phyloP scores from a whole-genome alignment of 768 basidiomycete species.

The Suillus ampliporus region DNA sequence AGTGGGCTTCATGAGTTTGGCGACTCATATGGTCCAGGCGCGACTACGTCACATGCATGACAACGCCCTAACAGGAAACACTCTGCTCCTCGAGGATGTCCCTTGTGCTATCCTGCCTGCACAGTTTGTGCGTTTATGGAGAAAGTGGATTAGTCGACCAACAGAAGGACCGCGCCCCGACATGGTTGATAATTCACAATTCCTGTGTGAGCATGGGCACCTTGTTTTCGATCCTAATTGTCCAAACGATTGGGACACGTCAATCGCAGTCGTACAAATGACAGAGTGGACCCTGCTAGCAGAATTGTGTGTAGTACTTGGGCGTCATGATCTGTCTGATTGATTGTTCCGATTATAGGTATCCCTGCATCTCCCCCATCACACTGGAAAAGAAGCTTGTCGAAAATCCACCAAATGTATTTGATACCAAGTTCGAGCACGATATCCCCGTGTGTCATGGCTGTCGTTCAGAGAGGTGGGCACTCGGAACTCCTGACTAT shows the following conservation, averaged over 20 bases:
- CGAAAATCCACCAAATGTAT: slow-evolving; percentile 33
- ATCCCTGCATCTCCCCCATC: slow-evolving; percentile 61
- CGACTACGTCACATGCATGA: slow-evolving; percentile 68
- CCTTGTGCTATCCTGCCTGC: slow-evolving; percentile 64
- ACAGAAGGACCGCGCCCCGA: slow-evolving; percentile 61
- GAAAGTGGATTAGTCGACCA: slow-evolving; percentile 68
- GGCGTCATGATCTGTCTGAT: slow-evolving; percentile 13
- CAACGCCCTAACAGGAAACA: slow-evolving; percentile 52
- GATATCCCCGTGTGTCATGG: slow-evolving; percentile 61
- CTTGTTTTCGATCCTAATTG: slow-evolving; percentile 72
- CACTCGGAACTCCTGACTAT: slow-evolving; percentile 19
- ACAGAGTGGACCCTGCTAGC: slow-evolving; percentile 70
- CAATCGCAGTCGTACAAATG: slow-evolving; percentile 59
- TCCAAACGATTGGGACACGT: slow-evolving; percentile 60
- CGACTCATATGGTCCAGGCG: slow-evolving; percentile 47
- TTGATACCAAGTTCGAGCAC: slow-evolving; percentile 47
- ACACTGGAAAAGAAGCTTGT: slow-evolving; percentile 45
- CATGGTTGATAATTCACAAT: slow-evolving; percentile 61
- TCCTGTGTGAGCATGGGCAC: slow-evolving; percentile 70
- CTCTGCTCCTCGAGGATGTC: slow-evolving; percentile 50
- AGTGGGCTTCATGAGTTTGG: slow-evolving; percentile 11
- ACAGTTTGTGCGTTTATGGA: slow-evolving; percentile 71
- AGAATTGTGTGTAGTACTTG: slow-evolving; percentile 53
- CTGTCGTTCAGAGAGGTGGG: slow-evolving; percentile 65
- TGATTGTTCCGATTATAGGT: slow-evolving; percentile 48